Evolutionary conservation across 768 basidiomycete genomes (phyloP), one percentile per base, ranked within the genome.

Genomic region (Russula griseocarnosa): DNA sequence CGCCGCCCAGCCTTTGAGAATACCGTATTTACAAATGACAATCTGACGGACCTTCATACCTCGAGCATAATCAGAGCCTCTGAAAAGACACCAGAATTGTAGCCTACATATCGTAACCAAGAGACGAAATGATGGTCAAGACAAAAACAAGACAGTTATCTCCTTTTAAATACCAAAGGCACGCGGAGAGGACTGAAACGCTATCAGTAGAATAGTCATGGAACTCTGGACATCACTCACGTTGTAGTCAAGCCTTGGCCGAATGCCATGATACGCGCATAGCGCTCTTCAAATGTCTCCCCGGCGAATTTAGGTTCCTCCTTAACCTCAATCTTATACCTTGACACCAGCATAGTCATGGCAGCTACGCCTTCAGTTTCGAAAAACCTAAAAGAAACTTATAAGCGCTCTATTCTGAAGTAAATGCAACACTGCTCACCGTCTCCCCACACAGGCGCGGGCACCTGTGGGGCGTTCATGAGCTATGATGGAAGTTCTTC

Each of bases 321-420:
- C 63, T 81, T 81, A 34, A 83, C 64, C 52, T 77, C 74, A 52
- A 83, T 76, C 59, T 76, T 79, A 67, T 81, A 83, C 34, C 67
- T 72, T 10, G 73, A 75, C 5, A 83, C 69, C 22, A 84, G 67
- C 73, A 79, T 75, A 5, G 79, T 78, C 34, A 84, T 69, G 52
- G 77, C 73, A 1, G 79, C 81, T 49, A 81, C 72, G 32, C 75
- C 78, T 66, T 82, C 80, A 0, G 79, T 80, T 70, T 84, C 82
- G 28, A 77, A 77, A 67, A 82, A 38, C 38, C 38, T 38, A 4
- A 14, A 16, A 14, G 14, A 16, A 16, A 38, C 5, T 16, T 38
- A 5, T 38, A 2, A 38, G 38, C 0, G 16, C 38, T 38, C 38
- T 16, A 16, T 14, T 13, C 13, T 38, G 14, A 38, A 16, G 4